Conservation (phyloP, 306 rosid species). For the Citrullus amarus region DNA sequence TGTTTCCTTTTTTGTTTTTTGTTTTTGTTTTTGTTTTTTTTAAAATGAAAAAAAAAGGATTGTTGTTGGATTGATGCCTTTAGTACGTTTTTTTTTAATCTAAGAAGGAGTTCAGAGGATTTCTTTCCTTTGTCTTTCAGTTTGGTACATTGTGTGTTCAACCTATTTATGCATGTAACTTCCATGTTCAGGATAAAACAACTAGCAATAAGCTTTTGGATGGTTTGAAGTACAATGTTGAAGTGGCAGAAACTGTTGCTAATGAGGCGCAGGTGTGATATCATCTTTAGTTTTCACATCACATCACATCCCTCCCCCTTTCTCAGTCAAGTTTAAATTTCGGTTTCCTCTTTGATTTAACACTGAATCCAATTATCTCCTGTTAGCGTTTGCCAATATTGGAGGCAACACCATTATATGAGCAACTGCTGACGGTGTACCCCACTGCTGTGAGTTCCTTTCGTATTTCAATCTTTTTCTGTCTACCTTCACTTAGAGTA, state of each 20-base stretch:
- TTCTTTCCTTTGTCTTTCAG: not conserved
- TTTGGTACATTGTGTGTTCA: not conserved
- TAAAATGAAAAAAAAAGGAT: not conserved
- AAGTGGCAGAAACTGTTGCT: constrained; percentile 55
- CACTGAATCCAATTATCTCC: not conserved
- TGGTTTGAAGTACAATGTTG: constrained; percentile 50
- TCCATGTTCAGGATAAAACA: constrained; percentile 12
- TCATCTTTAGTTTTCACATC: not conserved
- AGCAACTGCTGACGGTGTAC: constrained; percentile 62
- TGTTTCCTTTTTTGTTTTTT: too few relatives aligned
- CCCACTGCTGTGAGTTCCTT: constrained; percentile 71
- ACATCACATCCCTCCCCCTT: not conserved
- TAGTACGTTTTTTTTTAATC: not conserved
- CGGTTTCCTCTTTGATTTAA: not conserved
- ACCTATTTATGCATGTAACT: constrained; percentile 3
- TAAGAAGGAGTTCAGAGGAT: not conserved
- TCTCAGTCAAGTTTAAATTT: not conserved
- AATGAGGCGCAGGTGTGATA: constrained; percentile 54
- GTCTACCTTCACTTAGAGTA: not conserved
- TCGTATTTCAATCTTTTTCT: not conserved
- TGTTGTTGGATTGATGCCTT: not conserved
- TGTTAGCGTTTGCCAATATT: constrained; percentile 64
- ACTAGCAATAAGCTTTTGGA: constrained; percentile 7
- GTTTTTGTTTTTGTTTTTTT: too few relatives aligned
- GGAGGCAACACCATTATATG: constrained; percentile 77